Conservation (phyloP, 441 rosid species). For the Euphorbia schlechtendalii region DNA sequence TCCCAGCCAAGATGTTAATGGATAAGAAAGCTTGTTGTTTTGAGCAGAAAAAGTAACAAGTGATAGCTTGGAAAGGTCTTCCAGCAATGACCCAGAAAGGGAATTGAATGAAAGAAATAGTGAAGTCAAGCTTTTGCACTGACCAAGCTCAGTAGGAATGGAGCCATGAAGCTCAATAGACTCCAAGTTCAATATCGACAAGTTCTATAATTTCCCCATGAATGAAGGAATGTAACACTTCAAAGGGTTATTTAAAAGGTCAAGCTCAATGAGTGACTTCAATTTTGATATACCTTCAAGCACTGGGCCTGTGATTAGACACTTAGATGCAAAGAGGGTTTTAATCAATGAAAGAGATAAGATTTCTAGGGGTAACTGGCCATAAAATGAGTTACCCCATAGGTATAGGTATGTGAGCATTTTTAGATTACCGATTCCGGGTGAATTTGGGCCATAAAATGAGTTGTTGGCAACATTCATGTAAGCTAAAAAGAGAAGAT, state of each 20-base stretch:
- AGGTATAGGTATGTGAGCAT: conserved; percentile 66
- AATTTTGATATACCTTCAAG: conserved; percentile 51
- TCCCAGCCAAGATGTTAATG: conserved; percentile 72
- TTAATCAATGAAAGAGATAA: conserved; percentile 49
- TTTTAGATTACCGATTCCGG: conserved; percentile 45
- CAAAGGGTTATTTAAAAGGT: conserved; percentile 80
- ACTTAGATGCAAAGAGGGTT: conserved; percentile 37
- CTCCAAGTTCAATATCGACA: conserved; percentile 50
- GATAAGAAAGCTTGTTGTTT: conserved; percentile 66
- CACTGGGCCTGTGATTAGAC: conserved; percentile 55
- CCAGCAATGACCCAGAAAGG: conserved; percentile 60
- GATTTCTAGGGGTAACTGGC: conserved; percentile 66
- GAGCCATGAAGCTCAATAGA: conserved; percentile 59
- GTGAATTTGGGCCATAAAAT: conserved; percentile 49
- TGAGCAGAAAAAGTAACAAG: conserved; percentile 64
- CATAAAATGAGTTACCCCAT: conserved; percentile 57
- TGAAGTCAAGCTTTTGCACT: conserved; percentile 55
- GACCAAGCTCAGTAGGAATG: conserved; percentile 69
- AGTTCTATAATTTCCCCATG: conserved; percentile 50
- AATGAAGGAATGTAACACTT: conserved; percentile 54
- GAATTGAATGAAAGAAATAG: conserved; percentile 66
- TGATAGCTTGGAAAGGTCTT: conserved; percentile 55
- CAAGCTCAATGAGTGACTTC: conserved; percentile 41
- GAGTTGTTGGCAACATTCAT: conserved; percentile 77
- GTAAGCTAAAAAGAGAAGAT: conserved; percentile 41